A percentile compares a stretch with the other conserved stretches of the same genome.
Evolutionary conservation across 2,329 filamentous ascomycete genomes (phyloP).

Genomic region (Metarhizium rileyi): DNA sequence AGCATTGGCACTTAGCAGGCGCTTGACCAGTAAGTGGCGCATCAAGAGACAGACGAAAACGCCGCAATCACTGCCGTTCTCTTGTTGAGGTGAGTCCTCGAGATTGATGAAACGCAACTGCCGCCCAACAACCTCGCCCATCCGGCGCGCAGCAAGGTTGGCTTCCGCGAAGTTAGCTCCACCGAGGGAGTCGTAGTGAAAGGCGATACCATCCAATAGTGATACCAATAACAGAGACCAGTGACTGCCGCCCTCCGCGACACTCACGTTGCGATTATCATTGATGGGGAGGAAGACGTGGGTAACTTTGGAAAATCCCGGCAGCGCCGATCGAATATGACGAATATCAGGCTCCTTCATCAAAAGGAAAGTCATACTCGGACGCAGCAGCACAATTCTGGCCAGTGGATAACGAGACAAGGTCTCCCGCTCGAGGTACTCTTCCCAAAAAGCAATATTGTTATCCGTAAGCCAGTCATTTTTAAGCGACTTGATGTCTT

Average conservation of each 20-base stretch:
- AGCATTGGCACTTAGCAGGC: slow-evolving; percentile 68
- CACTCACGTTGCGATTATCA: slow-evolving; percentile 64
- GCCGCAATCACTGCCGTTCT: slow-evolving; percentile 88
- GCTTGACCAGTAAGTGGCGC: slow-evolving; percentile 82
- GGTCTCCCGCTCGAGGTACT: slow-evolving; percentile 86
- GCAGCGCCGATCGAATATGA: slow-evolving; percentile 57
- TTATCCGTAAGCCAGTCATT: slow-evolving; percentile 97
- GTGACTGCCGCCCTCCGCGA: slow-evolving; percentile 84
- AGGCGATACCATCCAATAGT: slow-evolving; percentile 79
- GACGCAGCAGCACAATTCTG: slow-evolving; percentile 81
- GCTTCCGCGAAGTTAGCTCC: slow-evolving; percentile 70
- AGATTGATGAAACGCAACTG: slow-evolving; percentile 70
- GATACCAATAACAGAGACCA: slow-evolving; percentile 92
- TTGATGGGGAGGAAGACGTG: slow-evolving; percentile 96
- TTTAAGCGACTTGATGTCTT: slow-evolving; percentile 81
- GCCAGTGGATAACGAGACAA: slow-evolving; percentile 71
- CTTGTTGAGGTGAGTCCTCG: slow-evolving; percentile 78
- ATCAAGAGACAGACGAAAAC: slow-evolving; percentile 95
- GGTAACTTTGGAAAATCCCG: slow-evolving; percentile 69
- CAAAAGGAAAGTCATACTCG: slow-evolving; percentile 86
- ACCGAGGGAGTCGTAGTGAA: slow-evolving; percentile 88
- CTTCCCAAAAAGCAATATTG: slow-evolving; percentile 97
- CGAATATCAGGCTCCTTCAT: slow-evolving; percentile 58
- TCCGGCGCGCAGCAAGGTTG: slow-evolving; percentile 54
- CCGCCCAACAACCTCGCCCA: slow-evolving; percentile 57